Conservation (phyloP, 116 monocot species). For the Iris pallida region DNA sequence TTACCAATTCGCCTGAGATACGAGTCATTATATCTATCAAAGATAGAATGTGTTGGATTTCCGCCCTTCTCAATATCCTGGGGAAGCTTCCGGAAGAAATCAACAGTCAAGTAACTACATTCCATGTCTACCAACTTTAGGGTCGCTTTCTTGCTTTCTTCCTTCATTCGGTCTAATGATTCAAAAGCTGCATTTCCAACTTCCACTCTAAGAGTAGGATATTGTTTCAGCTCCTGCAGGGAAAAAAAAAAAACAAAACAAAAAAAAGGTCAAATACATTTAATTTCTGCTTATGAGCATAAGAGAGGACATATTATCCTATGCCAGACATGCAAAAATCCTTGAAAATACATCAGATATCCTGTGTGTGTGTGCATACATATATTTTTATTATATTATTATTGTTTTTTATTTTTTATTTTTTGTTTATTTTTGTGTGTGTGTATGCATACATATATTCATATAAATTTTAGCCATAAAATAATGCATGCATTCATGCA, state of each 20-base stretch:
- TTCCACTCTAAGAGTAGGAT: constrained; percentile 46
- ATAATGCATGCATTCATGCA: too few relatives aligned
- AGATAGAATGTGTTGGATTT: constrained; percentile 57
- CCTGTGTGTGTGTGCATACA: too few relatives aligned
- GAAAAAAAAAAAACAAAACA: background rate
- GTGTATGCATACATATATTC: too few relatives aligned
- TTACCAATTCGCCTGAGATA: constrained; percentile 60
- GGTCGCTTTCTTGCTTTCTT: constrained; percentile 63
- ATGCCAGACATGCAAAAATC: too few relatives aligned
- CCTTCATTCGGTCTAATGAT: constrained; percentile 53
- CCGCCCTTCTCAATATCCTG: constrained; percentile 63
- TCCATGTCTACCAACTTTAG: constrained; percentile 63
- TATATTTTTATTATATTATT: too few relatives aligned
- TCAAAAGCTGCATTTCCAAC: constrained; percentile 54
- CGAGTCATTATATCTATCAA: constrained; percentile 59
- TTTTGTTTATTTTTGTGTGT: too few relatives aligned
- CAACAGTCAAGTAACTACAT: constrained; percentile 54
- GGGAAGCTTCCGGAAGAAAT: constrained; percentile 67
- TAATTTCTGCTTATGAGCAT: too few relatives aligned
- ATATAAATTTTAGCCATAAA: too few relatives aligned
- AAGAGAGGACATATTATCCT: too few relatives aligned
- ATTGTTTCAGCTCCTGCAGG: constrained; percentile 55
- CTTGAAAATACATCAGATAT: too few relatives aligned
- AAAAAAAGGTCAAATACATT: background rate
- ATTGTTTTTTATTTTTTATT: too few relatives aligned